Percentiles rank a stretch among this genome's conserved stretches.
Evolutionary conservation across 371 early-diverging fungal species (phyloP).

Genomic region (Rhizopus delemar): DNA sequence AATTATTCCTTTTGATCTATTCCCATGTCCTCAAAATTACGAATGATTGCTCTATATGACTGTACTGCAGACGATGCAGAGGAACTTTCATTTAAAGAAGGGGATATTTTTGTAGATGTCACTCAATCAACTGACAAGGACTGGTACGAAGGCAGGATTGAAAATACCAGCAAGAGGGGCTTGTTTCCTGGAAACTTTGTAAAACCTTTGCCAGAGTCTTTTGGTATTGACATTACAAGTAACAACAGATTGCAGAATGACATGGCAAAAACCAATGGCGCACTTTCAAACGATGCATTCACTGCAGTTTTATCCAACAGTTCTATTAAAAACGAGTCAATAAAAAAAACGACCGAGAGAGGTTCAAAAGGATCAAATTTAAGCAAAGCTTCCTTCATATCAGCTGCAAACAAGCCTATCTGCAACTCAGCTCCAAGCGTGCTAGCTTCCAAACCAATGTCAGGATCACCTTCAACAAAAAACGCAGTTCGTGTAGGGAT

Average conservation of each 20-base stretch:
- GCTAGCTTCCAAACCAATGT: constrained; percentile 3
- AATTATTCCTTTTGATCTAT: neutral
- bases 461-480: neutral
- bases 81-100: constrained; percentile 62
- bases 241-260: neutral
- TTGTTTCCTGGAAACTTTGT: constrained; percentile 63
- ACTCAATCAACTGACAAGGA: constrained; percentile 56
- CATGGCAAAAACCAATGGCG: neutral
- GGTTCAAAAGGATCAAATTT: too few relatives aligned
- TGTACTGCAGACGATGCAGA: constrained; percentile 62
- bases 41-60: constrained; percentile 63
- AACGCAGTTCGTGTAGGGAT: neutral
- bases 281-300: neutral
- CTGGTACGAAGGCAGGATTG: constrained; percentile 58
- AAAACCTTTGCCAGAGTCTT: constrained; percentile 15
- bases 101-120: constrained; percentile 59
- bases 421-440: neutral
- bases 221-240: constrained; percentile 12
- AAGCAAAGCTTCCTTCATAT: too few relatives aligned
- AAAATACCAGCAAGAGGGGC: constrained; percentile 47
- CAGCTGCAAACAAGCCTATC: too few relatives aligned
- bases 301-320: neutral
- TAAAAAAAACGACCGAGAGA: too few relatives aligned
- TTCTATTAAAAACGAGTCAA: too few relatives aligned
- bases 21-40: constrained; percentile 21